Evolutionary conservation across 495 filamentous ascomycete species (phyloP), one percentile per base, ranked within the genome.

Genomic region (Acidomyces sp.): DNA sequence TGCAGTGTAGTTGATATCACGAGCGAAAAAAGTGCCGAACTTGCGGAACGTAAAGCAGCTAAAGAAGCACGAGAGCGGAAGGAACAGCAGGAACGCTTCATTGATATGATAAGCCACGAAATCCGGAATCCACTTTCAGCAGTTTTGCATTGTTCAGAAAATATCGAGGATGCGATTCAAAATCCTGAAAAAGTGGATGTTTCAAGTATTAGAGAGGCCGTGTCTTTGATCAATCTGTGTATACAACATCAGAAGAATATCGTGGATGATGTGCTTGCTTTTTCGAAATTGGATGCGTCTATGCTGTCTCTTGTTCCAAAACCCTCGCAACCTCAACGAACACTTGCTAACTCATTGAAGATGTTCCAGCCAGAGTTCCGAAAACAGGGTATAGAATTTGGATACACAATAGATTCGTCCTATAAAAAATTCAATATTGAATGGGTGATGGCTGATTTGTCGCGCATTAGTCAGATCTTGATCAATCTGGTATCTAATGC

Each of bases 401-500:
- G 51, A 5, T 58, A 56, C 33, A 37, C 27, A 1, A 45, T 58
- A 27, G 59, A 62, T 31, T 24, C 49, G 6, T 55, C 54, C 10
- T 60, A 54, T 37, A 34, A 49, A 29, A 45, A 53, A 6, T 23
- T 38, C 12, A 29, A 38, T 9, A 50, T 62, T 15, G 47, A 57
- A 20, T 54, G 43, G 31, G 52, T 60, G 11, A 41, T 59, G 43
- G 53, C 55, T 2, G 59, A 62, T 34, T 18, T 53, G 6, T 52
- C 52, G 28, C 41, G 59, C 16, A 51, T 62, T 23, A 49, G 45
- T 10, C 59, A 62, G 40, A 53, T 62, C 0, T 40, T 62, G 13
- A 49, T 61, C 18, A 62, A 62, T 44, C 46, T 62, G 3, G 41
- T 62, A 10, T 57, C 53, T 15, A 62, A 60, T 34, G 55, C 59